Base-by-base conservation (phyloP, 495 filamentous ascomycete genomes). In the Hapsidospora chrysogenum region DNA sequence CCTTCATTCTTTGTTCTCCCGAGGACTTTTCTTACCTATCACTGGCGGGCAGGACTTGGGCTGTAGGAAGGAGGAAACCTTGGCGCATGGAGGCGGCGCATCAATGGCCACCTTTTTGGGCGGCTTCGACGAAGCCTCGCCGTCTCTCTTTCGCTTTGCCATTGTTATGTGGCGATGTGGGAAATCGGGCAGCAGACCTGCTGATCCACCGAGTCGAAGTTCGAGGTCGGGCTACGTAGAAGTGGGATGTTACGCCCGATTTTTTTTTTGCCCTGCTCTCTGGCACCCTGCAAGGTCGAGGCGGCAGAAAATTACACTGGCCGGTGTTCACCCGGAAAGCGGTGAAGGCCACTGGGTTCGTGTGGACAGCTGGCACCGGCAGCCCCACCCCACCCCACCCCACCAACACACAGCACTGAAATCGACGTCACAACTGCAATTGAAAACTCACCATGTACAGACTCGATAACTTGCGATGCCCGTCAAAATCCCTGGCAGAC, bases 121-220 rank as follows among this genome's bases (percentile, higher is more conserved):
- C 14, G 66, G 64, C 8, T 53, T 40, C 2, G 45, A 15, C 23
- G 56, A 50, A 10, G 54, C 60, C 15, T 75, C 70, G 2, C 64
- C 68, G 21, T 51, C 47, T 43, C 78, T 67, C 60, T 85, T 84
- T 40, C 82, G 68, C 63, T 92, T 92, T 51, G 80, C 78, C 29
- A 72, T 68, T 26, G 23, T 26, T 26, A 26, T 6, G 11, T 26
- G 6, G 23, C 23, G 23, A 26, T 26, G n/a, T n/a, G n/a, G n/a
- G n/a, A n/a, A n/a, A n/a, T n/a, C n/a, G n/a, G n/a, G n/a, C n/a
- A n/a, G n/a, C n/a, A n/a, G n/a, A n/a, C n/a, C 15, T 22, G 18
- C n/a, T 2, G n/a, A 3, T 16, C 33, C 17, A 16, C 22, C 9
- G 10, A 9, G 0, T 18, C 18, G 5, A 15, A 17, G 34, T 14